These are phyloP conservation scores for Arachnopeziza araneosa DNA, from an alignment of 2,329 filamentous ascomycete genomes.

Conservation along the genomic window DNA sequence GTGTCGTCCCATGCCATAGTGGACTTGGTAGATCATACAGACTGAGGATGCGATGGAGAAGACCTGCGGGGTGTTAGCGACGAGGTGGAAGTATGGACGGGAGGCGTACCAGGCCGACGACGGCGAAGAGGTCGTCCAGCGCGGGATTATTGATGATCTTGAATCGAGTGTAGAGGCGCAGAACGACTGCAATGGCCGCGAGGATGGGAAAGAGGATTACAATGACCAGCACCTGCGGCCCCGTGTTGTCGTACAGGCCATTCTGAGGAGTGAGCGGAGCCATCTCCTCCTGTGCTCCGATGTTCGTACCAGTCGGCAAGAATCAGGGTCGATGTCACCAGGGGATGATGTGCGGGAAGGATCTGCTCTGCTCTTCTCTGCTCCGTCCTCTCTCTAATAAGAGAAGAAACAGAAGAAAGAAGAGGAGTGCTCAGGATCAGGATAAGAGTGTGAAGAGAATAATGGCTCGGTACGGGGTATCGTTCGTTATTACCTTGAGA, in stretches of 20 bases:
- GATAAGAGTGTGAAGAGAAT: too few relatives aligned
- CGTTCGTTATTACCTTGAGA: too few relatives aligned
- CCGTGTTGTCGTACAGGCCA: slow-evolving; percentile 1
- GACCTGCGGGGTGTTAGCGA: not conserved
- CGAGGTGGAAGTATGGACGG: not conserved
- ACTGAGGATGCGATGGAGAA: slow-evolving; percentile 5
- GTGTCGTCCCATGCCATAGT: slow-evolving; percentile 7
- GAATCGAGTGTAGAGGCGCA: slow-evolving; percentile 4
- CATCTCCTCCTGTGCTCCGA: not conserved
- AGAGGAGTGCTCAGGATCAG: too few relatives aligned
- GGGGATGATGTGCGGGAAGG: not conserved
- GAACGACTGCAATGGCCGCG: not conserved
- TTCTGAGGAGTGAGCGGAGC: not conserved
- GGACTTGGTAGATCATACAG: slow-evolving; percentile 3
- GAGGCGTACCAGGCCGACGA: slow-evolving; percentile 1
- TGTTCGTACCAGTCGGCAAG: not conserved
- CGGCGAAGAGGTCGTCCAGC: slow-evolving; percentile 2
- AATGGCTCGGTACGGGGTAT: too few relatives aligned
- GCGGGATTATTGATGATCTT: slow-evolving; percentile 4
- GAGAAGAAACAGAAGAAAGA: too few relatives aligned
- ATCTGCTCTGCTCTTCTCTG: not conserved
- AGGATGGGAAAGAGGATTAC: slow-evolving; percentile 4
- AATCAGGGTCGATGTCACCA: not conserved
- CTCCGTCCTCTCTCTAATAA: not conserved
- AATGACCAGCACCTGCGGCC: slow-evolving; percentile 1